These are phyloP conservation scores for Friedmanniomyces endolithicus DNA, from an alignment of 495 filamentous ascomycete genomes.

Conservation along the genomic window DNA sequence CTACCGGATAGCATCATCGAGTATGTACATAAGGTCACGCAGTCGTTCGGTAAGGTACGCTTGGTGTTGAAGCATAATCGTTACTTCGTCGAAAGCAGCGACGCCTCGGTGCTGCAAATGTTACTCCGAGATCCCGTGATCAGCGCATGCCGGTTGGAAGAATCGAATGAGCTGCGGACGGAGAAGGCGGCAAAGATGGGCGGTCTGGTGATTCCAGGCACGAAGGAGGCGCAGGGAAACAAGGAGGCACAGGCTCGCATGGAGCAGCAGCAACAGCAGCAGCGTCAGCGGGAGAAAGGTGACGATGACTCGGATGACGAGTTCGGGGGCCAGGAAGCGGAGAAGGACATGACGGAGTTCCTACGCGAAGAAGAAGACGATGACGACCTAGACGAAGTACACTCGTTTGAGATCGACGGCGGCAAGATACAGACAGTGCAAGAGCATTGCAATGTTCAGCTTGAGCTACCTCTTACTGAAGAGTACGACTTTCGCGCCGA, in stretches of 20 bases:
- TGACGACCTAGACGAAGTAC: conserved; percentile 76
- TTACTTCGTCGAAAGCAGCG: conserved; percentile 85
- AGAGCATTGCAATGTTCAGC: conserved; percentile 66
- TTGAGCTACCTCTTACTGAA: conserved; percentile 78
- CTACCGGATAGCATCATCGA: conserved; percentile 63
- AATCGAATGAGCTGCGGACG: conserved; percentile 58
- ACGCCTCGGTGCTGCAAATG: conserved; percentile 70
- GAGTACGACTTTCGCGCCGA: conserved; percentile 99
- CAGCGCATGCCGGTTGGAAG: conserved; percentile 48
- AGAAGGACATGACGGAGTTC: conserved; percentile 41
- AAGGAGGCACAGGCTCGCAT: conserved; percentile 43
- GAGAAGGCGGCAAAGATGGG: conserved; percentile 75
- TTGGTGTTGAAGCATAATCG: conserved; percentile 87
- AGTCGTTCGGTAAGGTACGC: conserved; percentile 89
- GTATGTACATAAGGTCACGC: conserved; percentile 74
- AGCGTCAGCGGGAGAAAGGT: conserved; percentile 29
- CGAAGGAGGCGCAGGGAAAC: conserved; percentile 78
- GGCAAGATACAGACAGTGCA: conserved; percentile 71
- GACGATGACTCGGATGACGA: conserved; percentile 40
- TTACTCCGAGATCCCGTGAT: conserved; percentile 66
- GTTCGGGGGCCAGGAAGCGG: conserved; percentile 16
- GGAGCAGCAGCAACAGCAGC: conserved; percentile 33
- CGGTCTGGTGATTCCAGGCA: conserved; percentile 88
- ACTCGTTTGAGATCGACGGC: conserved; percentile 84
- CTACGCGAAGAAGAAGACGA: conserved; percentile 65